Evolutionary conservation across 2,329 filamentous ascomycete genomes (phyloP).

Genomic region (Fusarium graminum): DNA sequence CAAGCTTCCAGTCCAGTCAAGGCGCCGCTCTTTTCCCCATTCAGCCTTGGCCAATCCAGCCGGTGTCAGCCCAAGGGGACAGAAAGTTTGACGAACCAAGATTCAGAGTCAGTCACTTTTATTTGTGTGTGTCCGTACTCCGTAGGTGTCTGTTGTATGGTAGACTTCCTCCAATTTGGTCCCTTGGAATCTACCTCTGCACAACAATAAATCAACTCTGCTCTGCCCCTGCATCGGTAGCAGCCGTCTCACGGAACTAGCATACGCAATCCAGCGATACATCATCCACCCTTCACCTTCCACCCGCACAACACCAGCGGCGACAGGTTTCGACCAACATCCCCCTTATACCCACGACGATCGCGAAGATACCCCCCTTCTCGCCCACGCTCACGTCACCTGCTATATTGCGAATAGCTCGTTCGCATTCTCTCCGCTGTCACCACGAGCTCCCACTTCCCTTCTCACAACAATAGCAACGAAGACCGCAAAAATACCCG

Average conservation of each 20-base stretch:
- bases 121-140: constrained; percentile 4
- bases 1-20: constrained; percentile 39
- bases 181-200: constrained; percentile 25
- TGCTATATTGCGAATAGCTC: constrained; percentile 24
- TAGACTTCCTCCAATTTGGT: constrained; percentile 19
- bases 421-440: constrained; percentile 22
- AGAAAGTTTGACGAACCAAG: constrained; percentile 38
- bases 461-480: constrained; percentile 23
- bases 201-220: constrained; percentile 36
- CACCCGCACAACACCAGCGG: constrained; percentile 30
- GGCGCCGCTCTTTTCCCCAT: constrained; percentile 35
- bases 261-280: constrained; percentile 41
- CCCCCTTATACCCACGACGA: constrained; percentile 28
- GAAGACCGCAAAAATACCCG: constrained; percentile 20
- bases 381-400: constrained; percentile 23
- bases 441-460: constrained; percentile 28
- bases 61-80: constrained; percentile 41
- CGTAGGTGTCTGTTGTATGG: constrained; percentile 12
- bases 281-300: constrained; percentile 12
- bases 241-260: constrained; percentile 41
- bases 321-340: constrained; percentile 15
- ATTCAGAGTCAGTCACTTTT: constrained; percentile 9
- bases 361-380: constrained; percentile 30
- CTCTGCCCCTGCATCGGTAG: constrained; percentile 47
- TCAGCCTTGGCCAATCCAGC: constrained; percentile 39